Evolutionary conservation across 2,329 filamentous ascomycete species (phyloP).

Genomic region (Cordyceps javanica): DNA sequence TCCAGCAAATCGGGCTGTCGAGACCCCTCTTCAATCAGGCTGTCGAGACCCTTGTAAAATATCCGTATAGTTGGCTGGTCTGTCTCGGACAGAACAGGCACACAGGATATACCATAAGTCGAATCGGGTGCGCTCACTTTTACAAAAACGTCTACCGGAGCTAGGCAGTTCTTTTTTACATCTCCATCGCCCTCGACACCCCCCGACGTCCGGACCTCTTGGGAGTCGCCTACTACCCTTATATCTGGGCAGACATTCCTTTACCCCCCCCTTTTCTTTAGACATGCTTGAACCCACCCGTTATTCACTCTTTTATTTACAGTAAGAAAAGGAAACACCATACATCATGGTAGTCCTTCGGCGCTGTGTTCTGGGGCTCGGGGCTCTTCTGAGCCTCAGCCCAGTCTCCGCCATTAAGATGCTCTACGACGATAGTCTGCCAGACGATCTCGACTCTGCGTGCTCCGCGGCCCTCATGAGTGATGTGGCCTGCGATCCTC

Average conservation of each 20-base stretch:
- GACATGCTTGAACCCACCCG: not conserved
- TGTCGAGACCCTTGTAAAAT: too few species aligned
- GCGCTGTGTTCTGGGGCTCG: slow-evolving; percentile 1
- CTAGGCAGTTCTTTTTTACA: too few species aligned
- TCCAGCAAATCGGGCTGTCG: too few species aligned
- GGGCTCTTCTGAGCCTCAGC: slow-evolving; percentile 12
- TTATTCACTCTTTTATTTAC: not conserved
- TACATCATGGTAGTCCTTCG: not conserved
- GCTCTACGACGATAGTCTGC: slow-evolving; percentile 12
- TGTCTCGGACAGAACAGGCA: too few species aligned
- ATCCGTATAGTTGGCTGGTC: too few species aligned
- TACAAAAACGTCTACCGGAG: too few species aligned
- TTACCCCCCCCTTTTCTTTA: not conserved
- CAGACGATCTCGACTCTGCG: slow-evolving; percentile 1
- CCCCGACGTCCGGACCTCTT: too few species aligned
- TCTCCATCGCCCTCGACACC: too few species aligned
- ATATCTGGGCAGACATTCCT: not conserved
- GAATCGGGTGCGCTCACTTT: too few species aligned
- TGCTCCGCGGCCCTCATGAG: slow-evolving; percentile 13
- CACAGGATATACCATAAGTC: too few species aligned
- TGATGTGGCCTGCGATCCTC: slow-evolving; percentile 14
- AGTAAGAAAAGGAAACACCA: not conserved
- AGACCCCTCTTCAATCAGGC: too few species aligned
- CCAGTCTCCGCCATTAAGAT: slow-evolving; percentile 13
- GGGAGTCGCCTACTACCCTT: not conserved